Evolutionary conservation across 1,139 yeast species (phyloP).

Genomic region (Zygosaccharomyces pseudobailii): DNA sequence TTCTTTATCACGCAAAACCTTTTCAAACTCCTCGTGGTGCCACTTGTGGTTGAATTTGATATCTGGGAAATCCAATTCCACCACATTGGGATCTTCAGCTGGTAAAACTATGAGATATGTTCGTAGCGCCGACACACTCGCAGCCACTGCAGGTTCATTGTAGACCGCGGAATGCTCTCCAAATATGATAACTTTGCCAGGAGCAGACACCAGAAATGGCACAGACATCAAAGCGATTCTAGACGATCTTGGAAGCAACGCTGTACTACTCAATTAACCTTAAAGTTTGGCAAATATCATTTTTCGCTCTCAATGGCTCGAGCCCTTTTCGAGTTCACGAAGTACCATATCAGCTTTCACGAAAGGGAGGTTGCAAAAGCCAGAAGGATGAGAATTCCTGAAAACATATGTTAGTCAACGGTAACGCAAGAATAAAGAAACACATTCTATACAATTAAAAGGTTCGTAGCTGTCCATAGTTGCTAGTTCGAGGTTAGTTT

Average conservation of each 20-base stretch:
- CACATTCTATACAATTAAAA: not conserved
- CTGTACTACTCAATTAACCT: not conserved
- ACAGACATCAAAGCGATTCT: slow-evolving; percentile 9
- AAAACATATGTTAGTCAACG: not conserved
- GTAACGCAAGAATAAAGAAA: slow-evolving; percentile 1
- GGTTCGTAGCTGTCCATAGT: not conserved
- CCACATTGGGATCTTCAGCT: slow-evolving; percentile 32
- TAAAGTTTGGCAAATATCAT: not conserved
- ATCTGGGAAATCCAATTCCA: slow-evolving; percentile 79
- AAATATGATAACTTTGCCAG: slow-evolving; percentile 92
- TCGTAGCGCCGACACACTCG: slow-evolving; percentile 38
- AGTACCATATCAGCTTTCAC: not conserved
- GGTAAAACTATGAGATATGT: slow-evolving; percentile 68
- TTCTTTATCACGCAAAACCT: slow-evolving; percentile 7
- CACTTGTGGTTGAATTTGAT: slow-evolving; percentile 62
- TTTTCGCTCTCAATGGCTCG: not conserved
- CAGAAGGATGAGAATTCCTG: not conserved
- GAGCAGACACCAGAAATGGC: slow-evolving; percentile 82
- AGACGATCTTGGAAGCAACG: not conserved
- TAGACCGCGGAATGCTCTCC: slow-evolving; percentile 98
- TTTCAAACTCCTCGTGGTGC: slow-evolving; percentile 32
- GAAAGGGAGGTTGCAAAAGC: not conserved
- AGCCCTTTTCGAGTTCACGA: not conserved
- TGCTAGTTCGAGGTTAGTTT: not conserved
- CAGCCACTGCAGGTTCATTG: slow-evolving; percentile 53